phyloP scores from a whole-genome alignment of 1,284 basidiomycete species.

The Thelephora terrestris region DNA sequence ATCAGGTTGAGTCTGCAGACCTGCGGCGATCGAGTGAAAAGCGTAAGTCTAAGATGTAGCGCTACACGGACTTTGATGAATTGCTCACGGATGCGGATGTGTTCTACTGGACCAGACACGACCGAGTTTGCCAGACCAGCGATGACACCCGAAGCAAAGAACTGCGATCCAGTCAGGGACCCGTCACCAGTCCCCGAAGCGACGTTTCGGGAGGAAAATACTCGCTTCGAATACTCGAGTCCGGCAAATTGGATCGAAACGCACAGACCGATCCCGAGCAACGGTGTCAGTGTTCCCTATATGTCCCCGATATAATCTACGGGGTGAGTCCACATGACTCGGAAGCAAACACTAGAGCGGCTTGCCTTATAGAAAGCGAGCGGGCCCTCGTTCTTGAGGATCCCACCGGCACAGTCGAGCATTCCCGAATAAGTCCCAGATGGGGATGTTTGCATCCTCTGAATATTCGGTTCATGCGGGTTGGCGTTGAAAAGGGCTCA shows the following conservation, averaged over 20 bases:
- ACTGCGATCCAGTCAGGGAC: conserved; percentile 51
- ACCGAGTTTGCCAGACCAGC: conserved; percentile 89
- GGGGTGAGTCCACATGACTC: background rate
- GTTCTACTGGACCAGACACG: conserved; percentile 93
- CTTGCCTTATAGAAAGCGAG: conserved; percentile 92
- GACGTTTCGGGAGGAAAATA: conserved; percentile 57
- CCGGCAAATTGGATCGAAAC: conserved; percentile 97
- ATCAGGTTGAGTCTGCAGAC: conserved; percentile 81
- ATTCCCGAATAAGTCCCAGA: conserved; percentile 85
- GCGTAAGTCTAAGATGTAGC: conserved; percentile 6
- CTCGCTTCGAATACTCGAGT: conserved; percentile 84
- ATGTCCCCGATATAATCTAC: background rate
- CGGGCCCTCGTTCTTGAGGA: conserved; percentile 87
- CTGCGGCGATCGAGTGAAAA: conserved; percentile 25
- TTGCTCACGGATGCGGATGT: conserved; percentile 87
- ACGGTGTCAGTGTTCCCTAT: conserved; percentile 86
- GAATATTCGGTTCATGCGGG: conserved; percentile 11
- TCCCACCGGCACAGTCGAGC: conserved; percentile 80
- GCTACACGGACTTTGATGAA: conserved; percentile 2
- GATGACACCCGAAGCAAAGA: conserved; percentile 70
- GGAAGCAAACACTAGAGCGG: background rate
- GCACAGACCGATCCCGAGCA: conserved; percentile 90
- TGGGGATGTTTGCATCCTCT: conserved; percentile 92
- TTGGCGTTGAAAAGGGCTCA: conserved; percentile 5
- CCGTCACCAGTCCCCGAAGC: conserved; percentile 46